Conservation (phyloP, 768 basidiomycete species). For the Mycena belliarum region DNA sequence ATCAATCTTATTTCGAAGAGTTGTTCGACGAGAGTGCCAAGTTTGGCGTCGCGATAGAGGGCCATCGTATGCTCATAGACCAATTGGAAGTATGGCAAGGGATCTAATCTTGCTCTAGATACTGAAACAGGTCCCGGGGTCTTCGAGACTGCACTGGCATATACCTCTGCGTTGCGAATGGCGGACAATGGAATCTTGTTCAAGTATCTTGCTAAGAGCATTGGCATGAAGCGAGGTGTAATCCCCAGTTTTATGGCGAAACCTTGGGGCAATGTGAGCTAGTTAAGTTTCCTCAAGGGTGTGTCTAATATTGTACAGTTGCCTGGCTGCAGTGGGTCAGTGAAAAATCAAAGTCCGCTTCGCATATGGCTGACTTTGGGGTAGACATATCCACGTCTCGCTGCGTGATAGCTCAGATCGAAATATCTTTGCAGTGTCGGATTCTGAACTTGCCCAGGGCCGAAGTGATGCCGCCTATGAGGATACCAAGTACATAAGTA, state of each 20-base stretch:
- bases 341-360: neutral
- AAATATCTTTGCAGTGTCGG: conserved; percentile 78
- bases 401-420: conserved; percentile 65
- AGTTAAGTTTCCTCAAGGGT: neutral
- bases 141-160: conserved; percentile 84
- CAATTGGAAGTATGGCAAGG: neutral
- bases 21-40: conserved; percentile 73
- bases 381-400: conserved; percentile 90
- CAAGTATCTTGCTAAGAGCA: conserved; percentile 89
- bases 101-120: conserved; percentile 44
- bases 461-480: conserved; percentile 70
- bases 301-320: conserved; percentile 48
- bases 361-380: neutral
- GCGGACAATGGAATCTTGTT: conserved; percentile 92
- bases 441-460: conserved; percentile 61
- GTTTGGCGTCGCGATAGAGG: conserved; percentile 84
- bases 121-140: conserved; percentile 94
- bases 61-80: conserved; percentile 62
- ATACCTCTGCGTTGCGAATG: conserved; percentile 76
- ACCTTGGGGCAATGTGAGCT: conserved; percentile 86
- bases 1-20: conserved; percentile 86
- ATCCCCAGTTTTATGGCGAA: conserved; percentile 99
- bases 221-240: conserved; percentile 86
- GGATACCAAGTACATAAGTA: conserved; percentile 83
- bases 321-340: conserved; percentile 92